A percentile compares a stretch with the other conserved stretches of the same genome.
These are phyloP conservation scores for Lactarius trivialis DNA, from an alignment of 768 basidiomycete species.

Conservation along the genomic window DNA sequence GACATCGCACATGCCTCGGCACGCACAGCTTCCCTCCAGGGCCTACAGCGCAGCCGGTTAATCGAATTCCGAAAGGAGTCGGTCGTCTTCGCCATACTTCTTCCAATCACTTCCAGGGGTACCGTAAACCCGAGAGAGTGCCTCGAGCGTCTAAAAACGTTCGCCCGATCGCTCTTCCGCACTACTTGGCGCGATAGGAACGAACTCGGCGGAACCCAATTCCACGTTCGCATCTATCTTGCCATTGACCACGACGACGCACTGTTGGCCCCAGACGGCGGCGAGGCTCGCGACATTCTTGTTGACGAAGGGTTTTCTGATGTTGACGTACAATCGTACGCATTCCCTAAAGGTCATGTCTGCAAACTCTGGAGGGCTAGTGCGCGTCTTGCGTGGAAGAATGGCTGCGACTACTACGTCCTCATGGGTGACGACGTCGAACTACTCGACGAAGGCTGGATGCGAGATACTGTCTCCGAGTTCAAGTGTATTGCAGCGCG, in stretches of 20 bases:
- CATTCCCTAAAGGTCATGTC: conserved; percentile 40
- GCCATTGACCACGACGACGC: conserved; percentile 47
- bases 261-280: conserved; percentile 31
- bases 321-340: conserved; percentile 33
- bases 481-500: conserved; percentile 34
- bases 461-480: conserved; percentile 35
- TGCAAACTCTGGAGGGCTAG: conserved; percentile 50
- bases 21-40: conserved; percentile 23
- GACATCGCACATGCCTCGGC: conserved; percentile 7
- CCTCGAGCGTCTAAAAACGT: conserved; percentile 36
- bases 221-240: conserved; percentile 41
- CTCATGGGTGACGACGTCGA: conserved; percentile 52
- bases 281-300: conserved; percentile 36
- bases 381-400: conserved; percentile 42
- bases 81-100: conserved; percentile 44
- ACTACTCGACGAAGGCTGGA: conserved; percentile 49
- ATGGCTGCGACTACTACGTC: conserved; percentile 44
- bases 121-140: conserved; percentile 32
- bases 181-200: conserved; percentile 44
- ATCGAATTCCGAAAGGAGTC: conserved; percentile 33
- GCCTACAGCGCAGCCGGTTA: conserved; percentile 33
- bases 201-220: conserved; percentile 29
- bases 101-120: conserved; percentile 53
- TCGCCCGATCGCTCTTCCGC: conserved; percentile 37
- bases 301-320: conserved; percentile 33